Percentiles rank a stretch among this genome's conserved stretches.
These are phyloP conservation scores for Aspergillus uvarum DNA, from an alignment of 2,329 filamentous ascomycete species.

Conservation along the genomic window DNA sequence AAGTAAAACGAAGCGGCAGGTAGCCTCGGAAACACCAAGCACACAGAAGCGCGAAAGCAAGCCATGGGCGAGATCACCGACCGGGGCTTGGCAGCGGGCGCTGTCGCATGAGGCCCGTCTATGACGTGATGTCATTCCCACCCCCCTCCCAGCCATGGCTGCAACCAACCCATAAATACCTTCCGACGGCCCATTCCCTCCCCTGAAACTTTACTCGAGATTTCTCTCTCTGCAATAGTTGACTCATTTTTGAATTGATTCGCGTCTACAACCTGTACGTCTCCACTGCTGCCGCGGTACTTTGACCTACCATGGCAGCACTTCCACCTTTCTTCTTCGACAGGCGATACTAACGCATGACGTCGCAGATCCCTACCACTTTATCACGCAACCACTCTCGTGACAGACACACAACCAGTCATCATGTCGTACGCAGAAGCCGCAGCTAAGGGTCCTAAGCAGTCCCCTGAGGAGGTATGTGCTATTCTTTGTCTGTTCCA, in stretches of 20 bases:
- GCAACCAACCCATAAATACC: conserved; percentile 25
- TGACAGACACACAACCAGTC: conserved; percentile 6
- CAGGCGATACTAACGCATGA: neutral
- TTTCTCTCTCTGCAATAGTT: neutral
- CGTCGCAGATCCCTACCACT: neutral
- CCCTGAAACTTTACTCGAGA: conserved; percentile 1
- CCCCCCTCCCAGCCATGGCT: conserved; percentile 10
- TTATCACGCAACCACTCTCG: neutral
- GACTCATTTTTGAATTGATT: neutral
- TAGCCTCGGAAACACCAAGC: neutral
- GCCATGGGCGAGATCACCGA: neutral
- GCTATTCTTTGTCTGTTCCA: neutral
- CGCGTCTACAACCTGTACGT: neutral
- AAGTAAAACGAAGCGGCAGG: neutral
- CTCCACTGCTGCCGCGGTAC: neutral
- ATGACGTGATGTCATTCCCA: conserved; percentile 36
- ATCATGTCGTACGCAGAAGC: conserved; percentile 52
- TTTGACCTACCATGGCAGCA: neutral
- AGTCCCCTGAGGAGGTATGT: conserved; percentile 49
- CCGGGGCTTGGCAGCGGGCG: conserved; percentile 14
- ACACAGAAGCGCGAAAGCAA: neutral
- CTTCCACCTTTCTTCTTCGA: neutral
- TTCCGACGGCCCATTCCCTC: conserved; percentile 6
- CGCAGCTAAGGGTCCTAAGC: conserved; percentile 48
- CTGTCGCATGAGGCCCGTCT: conserved; percentile 19